Evolutionary conservation across 768 basidiomycete species (phyloP).

Genomic region (Tricholoma sp.): DNA sequence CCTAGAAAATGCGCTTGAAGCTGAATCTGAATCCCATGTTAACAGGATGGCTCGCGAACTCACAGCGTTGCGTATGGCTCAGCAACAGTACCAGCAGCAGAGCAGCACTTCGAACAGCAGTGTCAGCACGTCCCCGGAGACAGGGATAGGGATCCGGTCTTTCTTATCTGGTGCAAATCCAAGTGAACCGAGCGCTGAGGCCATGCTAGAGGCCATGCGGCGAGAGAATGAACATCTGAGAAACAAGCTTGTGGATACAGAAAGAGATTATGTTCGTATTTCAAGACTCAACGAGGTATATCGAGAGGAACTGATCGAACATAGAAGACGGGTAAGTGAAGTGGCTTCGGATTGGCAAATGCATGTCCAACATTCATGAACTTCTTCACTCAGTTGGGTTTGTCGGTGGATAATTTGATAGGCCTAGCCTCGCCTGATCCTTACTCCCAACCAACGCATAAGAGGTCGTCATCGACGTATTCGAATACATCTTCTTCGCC

Average conservation of each 20-base stretch:
- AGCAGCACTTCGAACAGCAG: conserved; percentile 20
- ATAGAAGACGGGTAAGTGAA: conserved; percentile 62
- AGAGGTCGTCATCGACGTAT: conserved; percentile 40
- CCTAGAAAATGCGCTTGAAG: conserved; percentile 76
- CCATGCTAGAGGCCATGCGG: conserved; percentile 71
- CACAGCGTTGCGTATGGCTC: conserved; percentile 54
- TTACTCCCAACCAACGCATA: conserved; percentile 67
- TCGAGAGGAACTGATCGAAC: conserved; percentile 77
- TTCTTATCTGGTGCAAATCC: conserved; percentile 23
- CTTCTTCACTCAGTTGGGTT: conserved; percentile 47
- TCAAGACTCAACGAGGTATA: conserved; percentile 77
- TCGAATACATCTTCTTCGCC: conserved; percentile 38
- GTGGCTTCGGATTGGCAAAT: conserved; percentile 12
- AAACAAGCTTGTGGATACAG: conserved; percentile 61
- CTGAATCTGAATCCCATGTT: conserved; percentile 82
- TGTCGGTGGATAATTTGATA: conserved; percentile 75
- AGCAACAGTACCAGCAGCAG: conserved; percentile 45
- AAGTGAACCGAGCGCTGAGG: conserved; percentile 40
- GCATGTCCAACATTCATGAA: conserved; percentile 7
- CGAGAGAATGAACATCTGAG: conserved; percentile 76
- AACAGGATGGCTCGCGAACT: conserved; percentile 71
- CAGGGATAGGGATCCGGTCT: conserved; percentile 24
- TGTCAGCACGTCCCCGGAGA: conserved; percentile 29
- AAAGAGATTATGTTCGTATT: conserved; percentile 72
- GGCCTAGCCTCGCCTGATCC: conserved; percentile 64